Evolutionary conservation across 345 rosid species (phyloP), one percentile per base, ranked within the genome.

Genomic region (Kernera saxatilis): DNA sequence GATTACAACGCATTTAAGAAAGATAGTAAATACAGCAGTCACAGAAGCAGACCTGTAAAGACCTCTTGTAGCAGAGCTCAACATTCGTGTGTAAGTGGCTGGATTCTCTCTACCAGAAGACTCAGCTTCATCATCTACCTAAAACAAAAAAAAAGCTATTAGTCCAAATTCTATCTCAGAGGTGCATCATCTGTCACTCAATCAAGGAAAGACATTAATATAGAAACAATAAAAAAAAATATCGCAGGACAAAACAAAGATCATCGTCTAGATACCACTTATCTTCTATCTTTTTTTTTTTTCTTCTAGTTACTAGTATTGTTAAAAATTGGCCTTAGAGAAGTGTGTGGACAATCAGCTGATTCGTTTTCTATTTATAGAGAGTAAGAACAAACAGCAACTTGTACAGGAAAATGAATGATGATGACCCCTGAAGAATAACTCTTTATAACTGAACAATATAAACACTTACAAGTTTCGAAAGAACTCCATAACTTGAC

Each of bases 401-500:
- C 25, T 40, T 14, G 19, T 29, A 41, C 44, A 40, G 15, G 8
- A 36, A 39, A 51, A 43, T 15, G 6, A 13, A 50, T 27, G 45
- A 51, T 27, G 27, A 39, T 48, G 51, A 63, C 9, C 37, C 9
- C 9, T 48, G 27, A 65, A 19, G 36, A n/a, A 48, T 73, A 66
- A 56, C 21, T 71, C 23, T 59, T 37, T 19, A 26, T 41, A 37
- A 69, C 48, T 26, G 32, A 53, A 54, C 6, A 75, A 15, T 48
- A 69, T 29, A 19, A 64, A 70, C 26, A 81, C 96, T 87, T 81
- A 93, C 98, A 51, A 93, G 96, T 79, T 84, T 89, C 30, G 86
- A 81, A 41, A 93, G 81, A 65, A 92, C 87, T 72, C 83, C 97
- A 81, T 85, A 89, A 78, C 97, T 86, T 64, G 96, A 78, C 35